These are phyloP conservation scores for Debaryomyces robertsiae DNA, from an alignment of 1,139 yeast genomes.

Conservation along the genomic window DNA sequence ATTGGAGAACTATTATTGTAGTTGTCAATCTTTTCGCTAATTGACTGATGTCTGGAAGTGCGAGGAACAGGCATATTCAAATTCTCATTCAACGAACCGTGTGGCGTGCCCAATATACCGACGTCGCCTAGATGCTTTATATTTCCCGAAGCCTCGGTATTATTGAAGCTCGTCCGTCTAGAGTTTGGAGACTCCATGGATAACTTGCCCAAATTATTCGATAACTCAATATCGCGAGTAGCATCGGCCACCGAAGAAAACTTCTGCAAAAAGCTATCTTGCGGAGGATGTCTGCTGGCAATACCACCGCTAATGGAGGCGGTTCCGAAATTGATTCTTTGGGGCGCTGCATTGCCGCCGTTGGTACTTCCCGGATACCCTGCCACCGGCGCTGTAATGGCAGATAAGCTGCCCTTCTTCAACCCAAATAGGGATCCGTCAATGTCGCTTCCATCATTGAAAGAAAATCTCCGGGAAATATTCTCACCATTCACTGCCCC, in stretches of 20 bases:
- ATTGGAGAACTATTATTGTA: slow-evolving; percentile 56
- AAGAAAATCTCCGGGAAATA: slow-evolving; percentile 33
- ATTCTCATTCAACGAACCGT: slow-evolving; percentile 55
- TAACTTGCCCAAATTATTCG: slow-evolving; percentile 31
- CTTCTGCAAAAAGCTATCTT: slow-evolving; percentile 60
- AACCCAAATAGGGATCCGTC: slow-evolving; percentile 47
- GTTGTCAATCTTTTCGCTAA: slow-evolving; percentile 65
- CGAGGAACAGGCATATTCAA: slow-evolving; percentile 45
- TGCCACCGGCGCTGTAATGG: slow-evolving; percentile 46
- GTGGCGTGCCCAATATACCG: slow-evolving; percentile 35
- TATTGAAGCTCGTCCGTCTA: slow-evolving; percentile 55
- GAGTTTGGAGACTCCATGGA: slow-evolving; percentile 31
- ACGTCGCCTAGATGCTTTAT: slow-evolving; percentile 24
- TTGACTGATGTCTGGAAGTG: slow-evolving; percentile 56
- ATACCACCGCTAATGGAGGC: slow-evolving; percentile 66
- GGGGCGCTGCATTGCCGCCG: slow-evolving; percentile 12
- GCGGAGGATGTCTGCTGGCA: slow-evolving; percentile 48
- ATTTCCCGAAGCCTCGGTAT: slow-evolving; percentile 17
- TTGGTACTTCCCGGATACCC: slow-evolving; percentile 16
- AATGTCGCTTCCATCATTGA: slow-evolving; percentile 50
- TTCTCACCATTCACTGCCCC: slow-evolving; percentile 1
- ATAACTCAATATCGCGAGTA: slow-evolving; percentile 70
- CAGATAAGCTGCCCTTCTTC: slow-evolving; percentile 52
- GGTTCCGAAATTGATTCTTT: slow-evolving; percentile 50
- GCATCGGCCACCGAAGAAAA: slow-evolving; percentile 79